phyloP scores from a whole-genome alignment of 306 rosid genomes.

The Begonia fuchsioides region DNA sequence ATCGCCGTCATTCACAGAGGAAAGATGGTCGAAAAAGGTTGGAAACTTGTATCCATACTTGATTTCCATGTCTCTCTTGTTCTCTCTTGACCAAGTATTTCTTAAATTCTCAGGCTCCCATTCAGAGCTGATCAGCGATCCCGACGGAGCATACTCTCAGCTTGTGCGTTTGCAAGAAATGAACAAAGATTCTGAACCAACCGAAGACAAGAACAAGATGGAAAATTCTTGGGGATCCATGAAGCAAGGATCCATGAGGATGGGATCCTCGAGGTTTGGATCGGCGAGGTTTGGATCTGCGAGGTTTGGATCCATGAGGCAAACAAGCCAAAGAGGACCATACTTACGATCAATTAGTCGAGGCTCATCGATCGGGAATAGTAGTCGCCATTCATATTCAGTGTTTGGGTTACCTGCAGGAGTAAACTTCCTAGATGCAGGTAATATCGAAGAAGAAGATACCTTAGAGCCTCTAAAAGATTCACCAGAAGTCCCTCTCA shows the following conservation, averaged over 20 bases:
- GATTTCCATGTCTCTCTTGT: too few species aligned
- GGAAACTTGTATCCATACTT: too few species aligned
- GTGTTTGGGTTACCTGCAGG: constrained; percentile 62
- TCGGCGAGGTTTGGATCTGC: too few species aligned
- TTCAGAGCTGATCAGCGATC: constrained; percentile 43
- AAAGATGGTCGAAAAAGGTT: constrained; percentile 90
- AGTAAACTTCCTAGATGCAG: constrained; percentile 14
- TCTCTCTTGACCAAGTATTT: neutral
- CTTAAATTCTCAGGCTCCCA: constrained; percentile 50
- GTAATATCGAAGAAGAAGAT: neutral
- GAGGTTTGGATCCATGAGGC: constrained; percentile 40
- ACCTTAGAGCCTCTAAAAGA: constrained; percentile 9
- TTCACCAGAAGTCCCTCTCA: constrained; percentile 29
- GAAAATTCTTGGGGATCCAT: constrained; percentile 14
- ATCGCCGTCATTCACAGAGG: constrained; percentile 90
- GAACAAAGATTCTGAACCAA: constrained; percentile 29
- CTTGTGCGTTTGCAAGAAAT: constrained; percentile 65
- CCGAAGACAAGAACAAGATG: constrained; percentile 6
- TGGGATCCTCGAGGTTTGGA: constrained; percentile 19
- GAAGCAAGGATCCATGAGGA: constrained; percentile 23
- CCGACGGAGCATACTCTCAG: constrained; percentile 69
- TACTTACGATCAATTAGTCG: constrained; percentile 42
- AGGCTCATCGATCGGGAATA: constrained; percentile 58
- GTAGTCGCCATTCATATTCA: constrained; percentile 64
- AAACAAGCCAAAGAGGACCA: constrained; percentile 42